These are phyloP conservation scores for Axilococcus clingmanii DNA, from an alignment of 139 green algal genomes.

Conservation along the genomic window DNA sequence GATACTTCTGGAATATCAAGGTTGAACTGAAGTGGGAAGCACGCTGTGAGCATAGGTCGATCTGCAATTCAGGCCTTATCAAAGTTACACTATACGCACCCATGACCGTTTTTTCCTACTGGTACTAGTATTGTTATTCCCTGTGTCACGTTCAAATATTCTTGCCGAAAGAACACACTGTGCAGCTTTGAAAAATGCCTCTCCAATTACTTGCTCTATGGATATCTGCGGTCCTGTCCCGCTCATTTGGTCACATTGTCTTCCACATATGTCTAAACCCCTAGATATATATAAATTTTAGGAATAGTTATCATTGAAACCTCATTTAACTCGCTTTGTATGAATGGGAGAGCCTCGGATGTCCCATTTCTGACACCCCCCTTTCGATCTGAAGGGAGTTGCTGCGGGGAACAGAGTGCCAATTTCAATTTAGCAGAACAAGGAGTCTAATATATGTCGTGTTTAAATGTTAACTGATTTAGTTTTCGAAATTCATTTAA, in stretches of 20 bases:
- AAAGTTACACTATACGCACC: not conserved
- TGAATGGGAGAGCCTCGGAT: too few relatives aligned
- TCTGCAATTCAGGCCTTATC: not conserved
- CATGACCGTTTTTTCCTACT: not conserved
- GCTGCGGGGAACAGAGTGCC: too few relatives aligned
- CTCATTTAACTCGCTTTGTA: too few relatives aligned
- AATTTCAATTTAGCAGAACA: too few relatives aligned
- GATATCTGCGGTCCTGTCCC: not conserved
- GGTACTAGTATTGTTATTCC: not conserved
- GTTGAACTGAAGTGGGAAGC: conserved; percentile 40
- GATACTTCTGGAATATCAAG: conserved; percentile 42
- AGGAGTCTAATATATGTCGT: too few relatives aligned
- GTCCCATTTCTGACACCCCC: too few relatives aligned
- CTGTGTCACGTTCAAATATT: not conserved
- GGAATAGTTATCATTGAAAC: too few relatives aligned
- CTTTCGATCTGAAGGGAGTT: too few relatives aligned
- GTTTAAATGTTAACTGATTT: too few relatives aligned
- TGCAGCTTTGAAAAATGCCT: conserved; percentile 35
- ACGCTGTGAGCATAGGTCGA: not conserved
- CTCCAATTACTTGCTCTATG: conserved; percentile 14
- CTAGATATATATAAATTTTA: too few relatives aligned
- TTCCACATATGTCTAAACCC: too few relatives aligned
- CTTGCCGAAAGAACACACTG: conserved; percentile 28
- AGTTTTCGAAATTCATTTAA: too few relatives aligned
- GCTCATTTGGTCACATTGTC: not conserved